Conservation (phyloP, 176 grass and related monocot species). For the Ensete glaucum region DNA sequence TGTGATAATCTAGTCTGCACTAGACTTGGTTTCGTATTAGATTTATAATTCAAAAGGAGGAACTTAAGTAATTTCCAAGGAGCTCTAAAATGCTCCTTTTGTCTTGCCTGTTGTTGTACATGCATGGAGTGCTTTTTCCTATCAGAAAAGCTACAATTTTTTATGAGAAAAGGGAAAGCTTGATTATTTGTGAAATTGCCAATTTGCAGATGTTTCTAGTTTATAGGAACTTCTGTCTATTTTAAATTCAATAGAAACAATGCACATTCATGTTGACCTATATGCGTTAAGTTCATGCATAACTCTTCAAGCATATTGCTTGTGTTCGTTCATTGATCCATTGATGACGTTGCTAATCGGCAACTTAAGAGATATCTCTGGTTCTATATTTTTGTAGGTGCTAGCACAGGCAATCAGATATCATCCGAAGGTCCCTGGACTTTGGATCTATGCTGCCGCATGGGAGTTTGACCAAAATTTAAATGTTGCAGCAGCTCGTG, state of each 20-base stretch:
- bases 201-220: neutral
- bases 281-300: neutral
- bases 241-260: too few species aligned
- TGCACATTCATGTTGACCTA: neutral
- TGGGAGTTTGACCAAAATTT: conserved; percentile 99
- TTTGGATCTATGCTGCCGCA: conserved; percentile 94
- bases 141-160: neutral
- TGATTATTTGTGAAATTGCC: neutral
- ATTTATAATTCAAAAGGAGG: neutral
- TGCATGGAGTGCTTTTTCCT: neutral
- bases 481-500: conserved; percentile 76
- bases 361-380: neutral
- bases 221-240: neutral
- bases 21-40: neutral
- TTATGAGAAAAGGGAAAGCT: neutral
- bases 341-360: neutral
- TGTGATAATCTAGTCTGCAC: neutral
- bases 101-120: too few species aligned
- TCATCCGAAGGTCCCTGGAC: conserved; percentile 78
- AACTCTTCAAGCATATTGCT: neutral
- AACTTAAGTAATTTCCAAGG: neutral
- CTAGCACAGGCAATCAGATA: conserved; percentile 72
- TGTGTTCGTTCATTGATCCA: neutral
- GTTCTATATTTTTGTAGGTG: conserved; percentile 26
- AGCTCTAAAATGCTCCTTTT: neutral